Evolutionary conservation across 371 early-diverging fungal species (phyloP).

Genomic region (Zychaea mexicana): DNA sequence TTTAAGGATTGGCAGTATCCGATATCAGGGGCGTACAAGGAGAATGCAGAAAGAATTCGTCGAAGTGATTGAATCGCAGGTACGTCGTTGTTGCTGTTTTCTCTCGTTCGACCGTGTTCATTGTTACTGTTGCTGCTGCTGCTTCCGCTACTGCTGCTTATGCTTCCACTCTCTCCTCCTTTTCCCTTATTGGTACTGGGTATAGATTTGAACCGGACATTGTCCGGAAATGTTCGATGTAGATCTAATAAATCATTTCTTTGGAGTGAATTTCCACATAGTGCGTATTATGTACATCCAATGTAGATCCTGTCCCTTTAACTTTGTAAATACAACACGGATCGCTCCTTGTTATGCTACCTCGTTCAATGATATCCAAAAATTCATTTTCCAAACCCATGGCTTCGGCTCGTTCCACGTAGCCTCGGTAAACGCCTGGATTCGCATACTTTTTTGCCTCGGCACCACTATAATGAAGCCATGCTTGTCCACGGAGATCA

Average conservation of each 20-base stretch:
- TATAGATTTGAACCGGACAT: conserved; percentile 51
- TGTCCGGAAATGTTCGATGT: conserved; percentile 85
- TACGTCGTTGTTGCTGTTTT: conserved; percentile 6
- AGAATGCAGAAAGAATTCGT: conserved; percentile 73
- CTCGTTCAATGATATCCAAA: conserved; percentile 74
- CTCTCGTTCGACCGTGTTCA: not conserved
- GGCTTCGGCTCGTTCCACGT: conserved; percentile 55
- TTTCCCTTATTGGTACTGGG: not conserved
- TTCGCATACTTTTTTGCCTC: conserved; percentile 63
- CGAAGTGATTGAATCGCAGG: conserved; percentile 68
- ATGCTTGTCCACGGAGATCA: conserved; percentile 73
- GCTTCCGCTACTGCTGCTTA: conserved; percentile 9
- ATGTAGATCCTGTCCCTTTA: not conserved
- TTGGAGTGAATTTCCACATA: too few species aligned
- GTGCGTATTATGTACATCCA: too few species aligned
- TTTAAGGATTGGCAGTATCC: conserved; percentile 91
- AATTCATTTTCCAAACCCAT: conserved; percentile 62
- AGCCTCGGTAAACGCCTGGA: conserved; percentile 61
- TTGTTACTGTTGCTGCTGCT: conserved; percentile 19
- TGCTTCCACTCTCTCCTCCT: not conserved
- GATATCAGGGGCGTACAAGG: conserved; percentile 64
- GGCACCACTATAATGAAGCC: conserved; percentile 87
- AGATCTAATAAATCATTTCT: conserved; percentile 48
- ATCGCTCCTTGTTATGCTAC: not conserved
- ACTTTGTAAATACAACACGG: too few species aligned